Conservation (phyloP, 352 stramenopile species). For the Globisporangium orthogonon region DNA sequence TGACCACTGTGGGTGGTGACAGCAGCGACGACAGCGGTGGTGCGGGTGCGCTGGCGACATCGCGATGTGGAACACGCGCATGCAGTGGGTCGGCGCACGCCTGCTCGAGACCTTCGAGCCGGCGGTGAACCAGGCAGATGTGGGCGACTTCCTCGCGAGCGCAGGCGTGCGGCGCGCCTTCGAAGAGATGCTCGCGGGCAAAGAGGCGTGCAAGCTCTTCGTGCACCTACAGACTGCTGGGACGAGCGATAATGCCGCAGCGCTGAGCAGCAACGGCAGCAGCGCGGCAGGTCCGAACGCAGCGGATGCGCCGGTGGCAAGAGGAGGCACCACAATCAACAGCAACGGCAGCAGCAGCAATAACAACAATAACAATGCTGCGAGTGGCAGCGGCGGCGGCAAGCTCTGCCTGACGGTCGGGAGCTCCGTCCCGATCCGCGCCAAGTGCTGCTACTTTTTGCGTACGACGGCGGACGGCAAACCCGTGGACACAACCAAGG, state of each 20-base stretch:
- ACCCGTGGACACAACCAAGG: slow-evolving; percentile 61
- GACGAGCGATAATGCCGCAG: slow-evolving; percentile 6
- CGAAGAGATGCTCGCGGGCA: slow-evolving; percentile 66
- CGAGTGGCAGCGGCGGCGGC: not conserved
- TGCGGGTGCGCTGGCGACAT: no score
- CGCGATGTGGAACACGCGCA: slow-evolving; percentile 63
- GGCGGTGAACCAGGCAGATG: slow-evolving; percentile 36
- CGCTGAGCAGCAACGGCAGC: not conserved
- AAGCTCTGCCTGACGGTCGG: slow-evolving; percentile 73
- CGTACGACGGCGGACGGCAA: slow-evolving; percentile 66
- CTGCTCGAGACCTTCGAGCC: slow-evolving; percentile 80
- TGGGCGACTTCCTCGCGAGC: slow-evolving; percentile 60
- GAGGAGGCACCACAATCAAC: no score
- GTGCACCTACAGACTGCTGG: slow-evolving; percentile 52
- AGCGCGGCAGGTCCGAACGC: slow-evolving; percentile 1
- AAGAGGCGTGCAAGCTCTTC: slow-evolving; percentile 71
- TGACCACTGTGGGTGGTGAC: no score
- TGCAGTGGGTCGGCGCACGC: slow-evolving; percentile 77
- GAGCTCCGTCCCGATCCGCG: slow-evolving; percentile 54
- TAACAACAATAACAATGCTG: slow-evolving; percentile 18
- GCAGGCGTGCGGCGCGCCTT: slow-evolving; percentile 54
- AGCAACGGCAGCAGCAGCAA: slow-evolving; percentile 4
- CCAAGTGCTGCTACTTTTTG: slow-evolving; percentile 85
- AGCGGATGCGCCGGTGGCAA: not conserved
- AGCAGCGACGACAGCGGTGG: not conserved